Base-by-base conservation (phyloP, 2,329 filamentous ascomycete genomes). In the Rasamsonia emersonii region DNA sequence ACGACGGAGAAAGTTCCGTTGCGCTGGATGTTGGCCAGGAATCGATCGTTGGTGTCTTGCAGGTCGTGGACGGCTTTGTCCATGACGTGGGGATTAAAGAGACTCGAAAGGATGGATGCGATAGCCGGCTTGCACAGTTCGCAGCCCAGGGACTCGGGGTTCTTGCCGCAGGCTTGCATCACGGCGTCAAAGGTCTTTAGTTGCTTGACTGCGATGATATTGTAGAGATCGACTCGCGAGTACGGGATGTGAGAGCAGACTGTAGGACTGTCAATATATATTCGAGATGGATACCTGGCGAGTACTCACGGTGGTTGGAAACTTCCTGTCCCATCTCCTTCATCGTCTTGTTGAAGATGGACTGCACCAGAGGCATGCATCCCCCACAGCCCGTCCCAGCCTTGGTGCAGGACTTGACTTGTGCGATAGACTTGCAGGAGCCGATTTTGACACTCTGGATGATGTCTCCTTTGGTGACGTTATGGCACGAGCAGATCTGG, bases 401-500 rank as follows among this genome's bases (percentile, higher is more conserved):
- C 56, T 94, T 94, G 10, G 86, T 94, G 64, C 85, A 93, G 2
- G 81, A 75, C 59, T 94, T 94, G 51, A 94, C 71, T 33, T 89
- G 81, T 32, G 77, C 79, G 26, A 93, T 73, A 16, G 81, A 81
- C 52, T 82, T 91, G 67, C 85, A 93, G 2, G 71, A 77, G 23
- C 83, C 86, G 32, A 81, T 76, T 46, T 88, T 88, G 53, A 89
- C 74, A 2, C 66, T 67, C 4, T 72, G 71, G 26, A 80, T 75
- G 0, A 94, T 68, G 45, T 89, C 83, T 10, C 82, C 82, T 55
- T 94, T 94, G 15, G 77, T 80, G 24, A 94, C 86, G 53, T 94
- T 94, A 65, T 94, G 86, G 47, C 86, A 94, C 1, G 85, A 91
- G 58, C 86, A 94, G 39, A 94, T 81, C 53, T 94, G 88, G 0